Percentiles rank a stretch among this genome's conserved stretches.
Evolutionary conservation across 345 rosid species (phyloP).

Genomic region (Citrus sinensis): DNA sequence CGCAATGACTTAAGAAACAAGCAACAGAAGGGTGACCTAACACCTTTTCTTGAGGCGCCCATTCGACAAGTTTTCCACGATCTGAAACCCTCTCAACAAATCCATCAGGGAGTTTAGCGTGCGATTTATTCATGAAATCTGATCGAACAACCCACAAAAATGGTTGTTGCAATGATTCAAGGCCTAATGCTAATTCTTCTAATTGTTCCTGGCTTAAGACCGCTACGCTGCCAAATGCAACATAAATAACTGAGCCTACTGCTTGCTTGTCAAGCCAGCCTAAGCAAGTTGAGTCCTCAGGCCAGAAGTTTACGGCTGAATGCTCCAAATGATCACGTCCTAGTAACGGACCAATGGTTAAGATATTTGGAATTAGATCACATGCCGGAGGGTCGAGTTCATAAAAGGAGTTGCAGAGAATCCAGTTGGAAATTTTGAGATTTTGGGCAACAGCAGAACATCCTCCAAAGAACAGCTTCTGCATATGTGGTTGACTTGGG

Average conservation of each 20-base stretch:
- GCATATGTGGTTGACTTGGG: background rate
- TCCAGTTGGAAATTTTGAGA: constrained; percentile 6
- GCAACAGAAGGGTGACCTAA: constrained; percentile 23
- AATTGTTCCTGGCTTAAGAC: constrained; percentile 26
- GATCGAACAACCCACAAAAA: constrained; percentile 37
- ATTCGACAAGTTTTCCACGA: constrained; percentile 23
- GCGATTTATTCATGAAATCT: background rate
- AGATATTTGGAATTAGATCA: constrained; percentile 14
- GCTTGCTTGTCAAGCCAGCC: constrained; percentile 43
- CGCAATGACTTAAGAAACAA: constrained; percentile 36
- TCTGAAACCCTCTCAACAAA: constrained; percentile 17
- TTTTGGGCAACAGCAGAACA: background rate
- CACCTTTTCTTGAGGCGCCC: constrained; percentile 36
- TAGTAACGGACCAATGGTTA: constrained; percentile 34
- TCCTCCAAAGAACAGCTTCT: background rate
- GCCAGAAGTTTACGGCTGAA: constrained; percentile 20
- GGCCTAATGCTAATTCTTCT: constrained; percentile 33
- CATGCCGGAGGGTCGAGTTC: constrained; percentile 25
- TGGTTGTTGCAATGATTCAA: constrained; percentile 20
- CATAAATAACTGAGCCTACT: constrained; percentile 36
- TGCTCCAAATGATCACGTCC: background rate
- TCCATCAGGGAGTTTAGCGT: constrained; percentile 13
- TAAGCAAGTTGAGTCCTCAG: constrained; percentile 30
- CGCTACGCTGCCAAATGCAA: constrained; percentile 40
- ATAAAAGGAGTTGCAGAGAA: constrained; percentile 23